Conservation (phyloP, 441 rosid species). For the Pelargonium fulgidum region DNA sequence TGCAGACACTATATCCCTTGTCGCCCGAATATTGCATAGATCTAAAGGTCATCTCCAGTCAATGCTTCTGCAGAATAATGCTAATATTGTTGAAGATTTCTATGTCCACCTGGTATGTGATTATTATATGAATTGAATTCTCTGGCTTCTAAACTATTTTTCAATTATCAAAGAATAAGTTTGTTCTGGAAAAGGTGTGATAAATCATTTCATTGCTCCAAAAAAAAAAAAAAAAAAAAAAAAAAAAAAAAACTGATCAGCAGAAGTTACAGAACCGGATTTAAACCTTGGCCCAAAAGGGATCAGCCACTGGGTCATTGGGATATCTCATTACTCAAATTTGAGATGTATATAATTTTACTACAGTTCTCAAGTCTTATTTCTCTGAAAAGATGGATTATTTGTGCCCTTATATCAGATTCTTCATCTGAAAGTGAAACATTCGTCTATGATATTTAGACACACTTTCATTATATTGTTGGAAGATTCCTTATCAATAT, state of each 20-base stretch:
- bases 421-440: neutral
- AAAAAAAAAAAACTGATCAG: too few species aligned
- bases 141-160: neutral
- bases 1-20: slow-evolving; percentile 75
- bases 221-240: too few species aligned
- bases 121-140: slow-evolving; percentile 7
- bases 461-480: neutral
- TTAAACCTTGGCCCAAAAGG: too few species aligned
- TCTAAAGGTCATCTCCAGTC: slow-evolving; percentile 91
- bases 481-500: neutral
- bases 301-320: too few species aligned
- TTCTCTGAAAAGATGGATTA: slow-evolving; percentile 1
- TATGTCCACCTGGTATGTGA: slow-evolving; percentile 63
- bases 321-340: neutral
- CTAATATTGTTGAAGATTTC: slow-evolving; percentile 83
- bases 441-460: neutral
- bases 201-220: neutral
- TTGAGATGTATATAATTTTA: neutral
- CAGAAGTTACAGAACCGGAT: too few species aligned
- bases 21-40: slow-evolving; percentile 73
- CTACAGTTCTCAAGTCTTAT: neutral
- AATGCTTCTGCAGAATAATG: slow-evolving; percentile 73
- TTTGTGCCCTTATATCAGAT: neutral
- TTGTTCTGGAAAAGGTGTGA: neutral
- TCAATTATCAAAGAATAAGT: neutral